phyloP scores from a whole-genome alignment of 495 filamentous ascomycete genomes.

The Eremomyces bilateralis region DNA sequence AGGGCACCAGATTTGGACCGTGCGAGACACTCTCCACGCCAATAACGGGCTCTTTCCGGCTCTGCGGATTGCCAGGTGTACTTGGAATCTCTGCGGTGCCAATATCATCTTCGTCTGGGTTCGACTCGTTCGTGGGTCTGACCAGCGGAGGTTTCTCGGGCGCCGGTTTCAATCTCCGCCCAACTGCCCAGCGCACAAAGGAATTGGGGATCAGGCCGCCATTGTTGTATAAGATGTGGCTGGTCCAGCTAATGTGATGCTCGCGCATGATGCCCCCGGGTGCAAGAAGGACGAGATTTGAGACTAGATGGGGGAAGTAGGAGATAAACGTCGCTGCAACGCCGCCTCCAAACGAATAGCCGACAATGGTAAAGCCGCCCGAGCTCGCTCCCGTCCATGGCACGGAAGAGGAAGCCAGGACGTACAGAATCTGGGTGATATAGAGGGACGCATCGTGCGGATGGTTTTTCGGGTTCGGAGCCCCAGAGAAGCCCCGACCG shows the following conservation, averaged over 20 bases:
- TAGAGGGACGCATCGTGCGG: conserved; percentile 59
- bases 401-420: conserved; percentile 44
- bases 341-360: conserved; percentile 72
- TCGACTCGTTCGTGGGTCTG: conserved; percentile 9
- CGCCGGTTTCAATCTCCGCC: conserved; percentile 24
- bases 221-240: conserved; percentile 36
- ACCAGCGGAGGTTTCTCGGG: conserved; percentile 1
- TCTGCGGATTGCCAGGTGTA: neutral
- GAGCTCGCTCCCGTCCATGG: conserved; percentile 36
- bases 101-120: neutral
- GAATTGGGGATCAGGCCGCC: conserved; percentile 33
- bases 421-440: conserved; percentile 48
- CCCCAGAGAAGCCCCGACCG: conserved; percentile 58
- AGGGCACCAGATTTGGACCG: conserved; percentile 8
- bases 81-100: conserved; percentile 1
- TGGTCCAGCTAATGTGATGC: conserved; percentile 35
- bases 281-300: conserved; percentile 48
- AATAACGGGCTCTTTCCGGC: neutral
- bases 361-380: conserved; percentile 44
- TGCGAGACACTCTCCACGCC: conserved; percentile 15
- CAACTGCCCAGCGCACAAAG: conserved; percentile 30
- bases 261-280: conserved; percentile 49
- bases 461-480: conserved; percentile 37
- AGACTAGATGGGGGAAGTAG: conserved; percentile 44
- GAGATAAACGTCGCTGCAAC: conserved; percentile 54